Percentiles rank a stretch among this genome's conserved stretches.
Evolutionary conservation across 345 rosid genomes (phyloP).

Genomic region (Firmiana major): DNA sequence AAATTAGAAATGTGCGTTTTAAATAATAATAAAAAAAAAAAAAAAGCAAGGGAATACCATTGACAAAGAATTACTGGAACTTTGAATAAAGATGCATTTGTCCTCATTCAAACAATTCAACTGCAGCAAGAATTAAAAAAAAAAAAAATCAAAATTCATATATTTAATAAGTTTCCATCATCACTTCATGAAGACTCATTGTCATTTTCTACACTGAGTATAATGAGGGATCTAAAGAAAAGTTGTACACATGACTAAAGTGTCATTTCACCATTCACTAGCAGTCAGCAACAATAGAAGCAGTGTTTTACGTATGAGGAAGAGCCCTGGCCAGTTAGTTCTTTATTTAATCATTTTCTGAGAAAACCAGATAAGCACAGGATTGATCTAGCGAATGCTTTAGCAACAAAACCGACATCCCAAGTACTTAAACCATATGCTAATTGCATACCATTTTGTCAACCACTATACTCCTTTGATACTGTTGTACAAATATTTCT

Average conservation of each 20-base stretch:
- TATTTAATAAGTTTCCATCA: neutral
- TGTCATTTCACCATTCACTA: neutral
- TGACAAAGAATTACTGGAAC: conserved; percentile 52
- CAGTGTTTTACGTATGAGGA: neutral
- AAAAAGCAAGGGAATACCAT: conserved; percentile 43
- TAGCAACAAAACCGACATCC: neutral
- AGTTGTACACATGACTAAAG: neutral
- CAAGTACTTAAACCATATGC: neutral
- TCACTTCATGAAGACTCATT: neutral
- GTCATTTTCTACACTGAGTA: neutral
- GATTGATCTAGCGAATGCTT: neutral
- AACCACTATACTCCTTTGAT: neutral
- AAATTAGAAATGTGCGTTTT: neutral
- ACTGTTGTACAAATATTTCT: neutral
- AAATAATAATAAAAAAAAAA: neutral
- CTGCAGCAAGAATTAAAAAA: conserved; percentile 42
- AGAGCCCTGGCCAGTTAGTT: neutral
- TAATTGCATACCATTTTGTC: neutral
- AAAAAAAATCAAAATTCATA: neutral
- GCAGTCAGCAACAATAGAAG: neutral
- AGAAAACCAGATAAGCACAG: neutral
- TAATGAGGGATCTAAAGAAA: neutral
- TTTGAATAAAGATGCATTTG: conserved; percentile 65
- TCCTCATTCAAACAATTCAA: conserved; percentile 57
- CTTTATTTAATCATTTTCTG: neutral